Conservation (phyloP, 495 filamentous ascomycete genomes). For the Penicillium psychrofluorescens region DNA sequence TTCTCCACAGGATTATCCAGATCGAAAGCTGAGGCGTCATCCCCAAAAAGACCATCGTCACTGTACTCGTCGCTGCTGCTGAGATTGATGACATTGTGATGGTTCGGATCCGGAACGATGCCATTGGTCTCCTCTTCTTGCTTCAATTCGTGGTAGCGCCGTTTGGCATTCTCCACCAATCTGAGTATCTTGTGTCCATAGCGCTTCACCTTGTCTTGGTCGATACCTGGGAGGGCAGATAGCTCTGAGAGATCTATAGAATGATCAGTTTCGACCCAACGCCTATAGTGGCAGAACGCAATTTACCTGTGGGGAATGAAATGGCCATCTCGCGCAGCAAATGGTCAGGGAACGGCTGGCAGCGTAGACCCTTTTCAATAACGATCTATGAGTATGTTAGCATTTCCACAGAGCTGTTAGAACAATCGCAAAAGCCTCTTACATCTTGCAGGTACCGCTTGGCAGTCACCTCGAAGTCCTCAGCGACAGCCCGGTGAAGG, state of each 20-base stretch:
- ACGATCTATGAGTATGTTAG: slow-evolving; percentile 44
- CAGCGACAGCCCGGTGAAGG: slow-evolving; percentile 56
- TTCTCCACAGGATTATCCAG: slow-evolving; percentile 18
- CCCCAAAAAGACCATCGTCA: slow-evolving; percentile 35
- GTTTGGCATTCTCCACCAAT: slow-evolving; percentile 49
- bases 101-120: slow-evolving; percentile 47
- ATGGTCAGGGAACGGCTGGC: slow-evolving; percentile 67
- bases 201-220: slow-evolving; percentile 58
- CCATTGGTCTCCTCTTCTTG: slow-evolving; percentile 36
- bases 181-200: slow-evolving; percentile 63
- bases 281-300: not conserved
- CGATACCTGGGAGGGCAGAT: slow-evolving; percentile 59
- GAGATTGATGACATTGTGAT: slow-evolving; percentile 60
- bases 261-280: no score
- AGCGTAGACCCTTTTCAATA: slow-evolving; percentile 51
- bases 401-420: not conserved
- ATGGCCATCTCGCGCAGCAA: slow-evolving; percentile 81
- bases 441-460: slow-evolving; percentile 55
- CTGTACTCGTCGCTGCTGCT: slow-evolving; percentile 57
- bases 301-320: slow-evolving; percentile 55
- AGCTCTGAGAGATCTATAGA: slow-evolving; percentile 43
- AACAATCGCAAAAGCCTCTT: slow-evolving; percentile 3
- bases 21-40: slow-evolving; percentile 31
- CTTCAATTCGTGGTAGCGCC: slow-evolving; percentile 54
- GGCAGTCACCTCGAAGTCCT: slow-evolving; percentile 57